A percentile compares a stretch with the other conserved stretches of the same genome.
phyloP scores from a whole-genome alignment of 2,329 filamentous ascomycete species.

The Sarocladium kiliense region DNA sequence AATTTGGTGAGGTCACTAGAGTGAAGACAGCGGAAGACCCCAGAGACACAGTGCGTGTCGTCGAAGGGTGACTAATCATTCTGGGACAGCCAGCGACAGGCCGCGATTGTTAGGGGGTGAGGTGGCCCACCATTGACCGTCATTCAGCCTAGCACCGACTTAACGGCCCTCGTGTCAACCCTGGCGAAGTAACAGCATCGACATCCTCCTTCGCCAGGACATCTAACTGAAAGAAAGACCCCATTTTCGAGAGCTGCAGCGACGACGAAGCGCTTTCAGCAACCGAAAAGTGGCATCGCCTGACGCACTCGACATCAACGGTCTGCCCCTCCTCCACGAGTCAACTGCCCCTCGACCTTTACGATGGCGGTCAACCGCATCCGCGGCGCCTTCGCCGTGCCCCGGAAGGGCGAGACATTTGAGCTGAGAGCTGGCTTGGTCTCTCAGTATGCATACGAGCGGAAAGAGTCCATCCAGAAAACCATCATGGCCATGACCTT shows the following conservation, averaged over 20 bases:
- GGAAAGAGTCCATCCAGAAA: slow-evolving; percentile 98
- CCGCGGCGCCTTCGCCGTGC: slow-evolving; percentile 85
- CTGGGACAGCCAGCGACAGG: background rate
- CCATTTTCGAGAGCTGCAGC: background rate
- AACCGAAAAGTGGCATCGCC: background rate
- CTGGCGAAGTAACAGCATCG: slow-evolving; percentile 2
- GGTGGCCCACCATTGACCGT: slow-evolving; percentile 6
- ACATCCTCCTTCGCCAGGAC: slow-evolving; percentile 5
- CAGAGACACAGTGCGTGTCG: background rate
- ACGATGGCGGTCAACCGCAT: slow-evolving; percentile 81
- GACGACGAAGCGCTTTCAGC: background rate
- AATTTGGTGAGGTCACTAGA: background rate
- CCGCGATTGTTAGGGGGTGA: slow-evolving; percentile 5
- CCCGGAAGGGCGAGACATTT: slow-evolving; percentile 96
- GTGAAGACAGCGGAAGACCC: background rate
- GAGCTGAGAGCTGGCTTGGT: slow-evolving; percentile 92
- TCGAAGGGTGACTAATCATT: slow-evolving; percentile 3
- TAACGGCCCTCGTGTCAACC: slow-evolving; percentile 1
- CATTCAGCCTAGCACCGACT: slow-evolving; percentile 2
- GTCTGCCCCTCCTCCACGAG: slow-evolving; percentile 4
- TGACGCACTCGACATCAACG: background rate
- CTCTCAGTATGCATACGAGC: slow-evolving; percentile 98
- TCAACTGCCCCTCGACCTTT: slow-evolving; percentile 21
- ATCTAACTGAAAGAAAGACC: background rate
- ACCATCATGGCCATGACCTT: slow-evolving; percentile 99